phyloP scores from a whole-genome alignment of 129 eudicot species.

The Artemisia argyi region DNA sequence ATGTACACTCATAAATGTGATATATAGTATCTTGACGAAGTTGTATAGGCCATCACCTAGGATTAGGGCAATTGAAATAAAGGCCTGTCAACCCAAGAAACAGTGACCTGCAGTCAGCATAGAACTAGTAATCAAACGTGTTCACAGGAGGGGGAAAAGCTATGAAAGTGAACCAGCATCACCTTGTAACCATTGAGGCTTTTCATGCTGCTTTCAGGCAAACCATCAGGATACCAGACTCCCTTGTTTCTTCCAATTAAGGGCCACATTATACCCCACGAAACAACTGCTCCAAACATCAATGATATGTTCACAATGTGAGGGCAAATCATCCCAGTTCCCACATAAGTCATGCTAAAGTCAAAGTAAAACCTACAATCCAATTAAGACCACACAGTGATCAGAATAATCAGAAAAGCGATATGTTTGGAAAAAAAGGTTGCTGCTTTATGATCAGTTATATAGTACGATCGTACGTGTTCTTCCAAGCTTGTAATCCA shows the following conservation, averaged over 20 bases:
- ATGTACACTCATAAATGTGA: conserved; percentile 52
- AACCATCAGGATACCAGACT: conserved; percentile 66
- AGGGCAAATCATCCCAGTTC: conserved; percentile 95
- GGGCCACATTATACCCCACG: conserved; percentile 99
- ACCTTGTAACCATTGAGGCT: conserved; percentile 92
- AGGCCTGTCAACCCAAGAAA: conserved; percentile 56
- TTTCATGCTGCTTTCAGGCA: conserved; percentile 74
- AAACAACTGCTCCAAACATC: conserved; percentile 79
- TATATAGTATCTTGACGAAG: conserved; percentile 51
- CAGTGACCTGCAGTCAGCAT: conserved; percentile 5
- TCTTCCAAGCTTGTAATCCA: conserved; percentile 57
- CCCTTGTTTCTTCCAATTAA: conserved; percentile 57
- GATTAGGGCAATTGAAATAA: conserved; percentile 71
- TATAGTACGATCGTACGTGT: conserved; percentile 33
- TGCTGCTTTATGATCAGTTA: neutral
- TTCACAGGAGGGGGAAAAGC: conserved; percentile 1
- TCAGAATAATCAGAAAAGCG: neutral
- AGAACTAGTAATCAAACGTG: conserved; percentile 11
- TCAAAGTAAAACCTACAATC: conserved; percentile 81
- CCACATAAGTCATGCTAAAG: conserved; percentile 89
- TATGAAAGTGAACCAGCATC: conserved; percentile 13
- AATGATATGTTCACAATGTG: conserved; percentile 84
- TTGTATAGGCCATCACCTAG: conserved; percentile 87
- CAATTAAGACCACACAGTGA: neutral
- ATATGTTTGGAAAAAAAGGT: neutral